These are phyloP conservation scores for Pythium chondricola DNA, from an alignment of 352 stramenopile genomes.

Conservation along the genomic window DNA sequence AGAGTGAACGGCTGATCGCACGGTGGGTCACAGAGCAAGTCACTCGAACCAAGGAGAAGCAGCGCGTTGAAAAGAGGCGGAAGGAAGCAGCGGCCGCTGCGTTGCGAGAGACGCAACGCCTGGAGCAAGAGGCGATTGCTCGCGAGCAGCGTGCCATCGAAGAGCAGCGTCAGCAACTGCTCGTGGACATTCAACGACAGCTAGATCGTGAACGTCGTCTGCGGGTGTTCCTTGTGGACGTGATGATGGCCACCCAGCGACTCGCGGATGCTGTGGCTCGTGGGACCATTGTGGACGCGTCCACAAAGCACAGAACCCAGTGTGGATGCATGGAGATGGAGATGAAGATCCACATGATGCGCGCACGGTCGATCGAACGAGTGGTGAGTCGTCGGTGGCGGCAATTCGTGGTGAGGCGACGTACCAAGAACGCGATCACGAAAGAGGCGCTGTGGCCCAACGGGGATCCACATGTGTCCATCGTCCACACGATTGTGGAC, in stretches of 20 bases:
- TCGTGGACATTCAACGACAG: background rate
- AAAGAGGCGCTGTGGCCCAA: constrained; percentile 8
- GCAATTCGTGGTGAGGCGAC: constrained; percentile 1
- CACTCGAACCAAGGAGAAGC: background rate
- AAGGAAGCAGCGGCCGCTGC: constrained; percentile 10
- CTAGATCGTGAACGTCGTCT: background rate
- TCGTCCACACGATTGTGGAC: background rate
- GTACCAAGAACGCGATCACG: background rate
- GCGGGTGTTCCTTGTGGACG: background rate
- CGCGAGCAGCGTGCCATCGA: background rate
- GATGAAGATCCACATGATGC: background rate
- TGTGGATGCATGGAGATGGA: background rate
- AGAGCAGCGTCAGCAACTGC: background rate
- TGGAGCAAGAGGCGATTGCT: background rate
- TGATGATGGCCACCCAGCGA: constrained; percentile 7
- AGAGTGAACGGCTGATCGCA: constrained; percentile 25
- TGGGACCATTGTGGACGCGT: background rate
- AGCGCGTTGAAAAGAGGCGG: constrained; percentile 1
- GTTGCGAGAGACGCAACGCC: background rate
- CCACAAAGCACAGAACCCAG: background rate
- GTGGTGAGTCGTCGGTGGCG: constrained; percentile 10
- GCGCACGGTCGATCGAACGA: constrained; percentile 2
- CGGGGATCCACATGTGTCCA: background rate
- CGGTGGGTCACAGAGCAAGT: constrained; percentile 32
- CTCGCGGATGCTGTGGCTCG: background rate